Percentiles rank a stretch among this genome's conserved stretches.
Conservation (phyloP, 2,329 filamentous ascomycete genomes). For the Westerdykella aurantiaca region DNA sequence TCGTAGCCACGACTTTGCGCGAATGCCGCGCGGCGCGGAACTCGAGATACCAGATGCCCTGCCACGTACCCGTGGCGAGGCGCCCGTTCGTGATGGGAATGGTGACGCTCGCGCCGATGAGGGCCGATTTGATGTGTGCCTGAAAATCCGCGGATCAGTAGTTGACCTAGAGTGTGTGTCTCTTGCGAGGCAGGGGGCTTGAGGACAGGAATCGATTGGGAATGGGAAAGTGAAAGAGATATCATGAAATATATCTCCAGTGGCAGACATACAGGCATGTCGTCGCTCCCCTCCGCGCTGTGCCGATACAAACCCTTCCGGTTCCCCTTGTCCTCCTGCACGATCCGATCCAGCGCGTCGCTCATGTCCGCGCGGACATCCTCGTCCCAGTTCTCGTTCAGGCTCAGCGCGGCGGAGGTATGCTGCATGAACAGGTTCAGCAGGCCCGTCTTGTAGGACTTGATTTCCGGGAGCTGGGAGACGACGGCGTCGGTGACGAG, state of each 20-base stretch:
- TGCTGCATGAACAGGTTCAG: slow-evolving; percentile 93
- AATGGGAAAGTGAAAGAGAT: neutral
- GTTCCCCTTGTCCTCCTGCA: slow-evolving; percentile 61
- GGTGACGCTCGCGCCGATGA: slow-evolving; percentile 82
- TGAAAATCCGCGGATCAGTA: slow-evolving; percentile 26
- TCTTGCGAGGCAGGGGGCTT: neutral
- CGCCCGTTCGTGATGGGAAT: slow-evolving; percentile 86
- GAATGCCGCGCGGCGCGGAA: slow-evolving; percentile 72
- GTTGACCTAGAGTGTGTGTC: slow-evolving; percentile 1
- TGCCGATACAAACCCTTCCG: slow-evolving; percentile 66
- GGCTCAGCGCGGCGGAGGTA: slow-evolving; percentile 79
- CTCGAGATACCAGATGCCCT: slow-evolving; percentile 93
- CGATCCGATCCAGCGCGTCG: slow-evolving; percentile 86
- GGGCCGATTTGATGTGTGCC: slow-evolving; percentile 87
- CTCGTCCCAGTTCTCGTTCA: slow-evolving; percentile 87
- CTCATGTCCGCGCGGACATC: slow-evolving; percentile 93
- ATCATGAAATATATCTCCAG: neutral
- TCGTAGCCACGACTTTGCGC: slow-evolving; percentile 82
- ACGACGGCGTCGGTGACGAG: slow-evolving; percentile 76
- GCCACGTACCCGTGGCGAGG: slow-evolving; percentile 67
- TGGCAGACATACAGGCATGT: slow-evolving; percentile 71
- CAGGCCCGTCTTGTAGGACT: slow-evolving; percentile 64
- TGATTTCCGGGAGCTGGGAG: slow-evolving; percentile 69
- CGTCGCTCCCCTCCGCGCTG: slow-evolving; percentile 78
- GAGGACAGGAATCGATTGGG: neutral